Conservation (phyloP, 75 land plant genomes). For the Picea glauca region DNA sequence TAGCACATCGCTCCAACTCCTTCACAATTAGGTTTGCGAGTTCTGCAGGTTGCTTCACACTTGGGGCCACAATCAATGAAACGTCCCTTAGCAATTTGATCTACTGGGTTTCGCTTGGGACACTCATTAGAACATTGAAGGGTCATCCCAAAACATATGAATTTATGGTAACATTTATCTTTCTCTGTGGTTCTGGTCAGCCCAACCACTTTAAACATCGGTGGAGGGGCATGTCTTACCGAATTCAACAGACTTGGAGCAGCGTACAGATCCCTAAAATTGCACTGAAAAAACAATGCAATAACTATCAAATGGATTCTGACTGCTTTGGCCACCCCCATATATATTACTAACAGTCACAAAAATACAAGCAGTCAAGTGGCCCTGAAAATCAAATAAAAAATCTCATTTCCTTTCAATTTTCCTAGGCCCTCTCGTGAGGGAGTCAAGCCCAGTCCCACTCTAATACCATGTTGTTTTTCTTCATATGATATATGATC, state of each 20-base stretch:
- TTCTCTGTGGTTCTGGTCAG: neutral
- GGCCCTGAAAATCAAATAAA: too few species aligned
- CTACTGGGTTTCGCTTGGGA: slow-evolving; percentile 22
- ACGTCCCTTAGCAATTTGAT: slow-evolving; percentile 39
- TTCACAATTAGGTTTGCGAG: slow-evolving; percentile 20
- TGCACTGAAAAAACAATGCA: neutral
- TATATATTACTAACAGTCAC: too few species aligned
- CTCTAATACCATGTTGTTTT: too few species aligned
- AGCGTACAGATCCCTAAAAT: neutral
- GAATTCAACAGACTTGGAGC: neutral
- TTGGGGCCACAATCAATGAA: slow-evolving; percentile 6
- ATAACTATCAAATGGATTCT: too few species aligned
- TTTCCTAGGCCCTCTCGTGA: too few species aligned
- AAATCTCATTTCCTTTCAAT: too few species aligned
- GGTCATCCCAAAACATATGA: neutral
- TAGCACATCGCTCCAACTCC: slow-evolving; percentile 5
- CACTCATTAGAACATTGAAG: slow-evolving; percentile 36
- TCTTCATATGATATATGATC: too few species aligned
- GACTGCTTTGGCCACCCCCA: too few species aligned
- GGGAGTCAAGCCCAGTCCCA: too few species aligned
- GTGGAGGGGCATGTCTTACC: neutral
- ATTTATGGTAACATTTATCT: neutral
- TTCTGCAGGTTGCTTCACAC: slow-evolving; percentile 20
- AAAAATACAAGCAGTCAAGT: too few species aligned
- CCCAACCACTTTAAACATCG: neutral